Conservation (phyloP, 2,329 filamentous ascomycete genomes). For the Verticillium isaacii region DNA sequence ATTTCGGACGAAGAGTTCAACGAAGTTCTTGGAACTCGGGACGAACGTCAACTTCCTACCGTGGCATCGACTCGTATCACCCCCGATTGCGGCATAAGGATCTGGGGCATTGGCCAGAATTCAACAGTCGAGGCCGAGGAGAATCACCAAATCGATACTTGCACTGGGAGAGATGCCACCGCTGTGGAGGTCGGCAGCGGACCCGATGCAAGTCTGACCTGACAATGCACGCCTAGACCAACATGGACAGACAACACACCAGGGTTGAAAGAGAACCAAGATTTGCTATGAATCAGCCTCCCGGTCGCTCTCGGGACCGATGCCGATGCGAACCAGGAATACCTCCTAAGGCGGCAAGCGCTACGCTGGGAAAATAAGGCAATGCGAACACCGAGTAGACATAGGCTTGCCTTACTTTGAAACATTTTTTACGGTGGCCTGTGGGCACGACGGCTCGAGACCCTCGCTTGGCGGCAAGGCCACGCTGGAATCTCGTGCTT, state of each 20-base stretch:
- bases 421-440: neutral
- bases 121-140: conserved; percentile 13
- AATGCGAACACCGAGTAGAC: neutral
- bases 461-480: neutral
- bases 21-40: conserved; percentile 3
- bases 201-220: neutral
- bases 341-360: neutral
- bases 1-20: conserved; percentile 11
- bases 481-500: neutral
- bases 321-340: neutral
- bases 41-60: conserved; percentile 6
- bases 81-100: conserved; percentile 9
- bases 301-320: neutral
- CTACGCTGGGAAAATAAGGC: too few species aligned
- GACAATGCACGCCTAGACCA: too few species aligned
- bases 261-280: too few species aligned
- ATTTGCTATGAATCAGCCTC: neutral
- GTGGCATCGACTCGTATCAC: conserved; percentile 11
- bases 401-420: neutral
- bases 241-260: too few species aligned
- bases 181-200: neutral
- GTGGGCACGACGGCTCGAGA: neutral
- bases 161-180: neutral
- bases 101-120: conserved; percentile 9
- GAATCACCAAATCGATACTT: conserved; percentile 1